Percentiles rank a stretch among this genome's conserved stretches.
Evolutionary conservation across 176 grass and related monocot genomes (phyloP).

Genomic region (Carex cristatella): DNA sequence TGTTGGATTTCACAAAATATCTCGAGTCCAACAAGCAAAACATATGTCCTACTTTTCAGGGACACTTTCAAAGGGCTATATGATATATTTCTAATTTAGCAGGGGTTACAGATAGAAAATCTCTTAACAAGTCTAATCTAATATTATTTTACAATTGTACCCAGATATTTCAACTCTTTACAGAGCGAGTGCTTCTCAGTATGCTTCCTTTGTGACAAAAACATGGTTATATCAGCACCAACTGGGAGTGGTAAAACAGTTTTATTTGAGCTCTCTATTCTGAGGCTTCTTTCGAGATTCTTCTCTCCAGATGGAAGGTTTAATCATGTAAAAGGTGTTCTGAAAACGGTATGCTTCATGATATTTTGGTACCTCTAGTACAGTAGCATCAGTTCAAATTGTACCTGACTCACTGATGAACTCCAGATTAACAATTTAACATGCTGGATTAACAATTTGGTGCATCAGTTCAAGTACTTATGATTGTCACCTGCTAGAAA

Average conservation of each 20-base stretch:
- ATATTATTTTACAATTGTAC: constrained; percentile 17
- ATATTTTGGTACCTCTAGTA: constrained; percentile 10
- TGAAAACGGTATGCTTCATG: constrained; percentile 71
- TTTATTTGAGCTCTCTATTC: constrained; percentile 90
- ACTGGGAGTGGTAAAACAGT: constrained; percentile 94
- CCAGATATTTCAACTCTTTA: constrained; percentile 95
- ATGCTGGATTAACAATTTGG: neutral
- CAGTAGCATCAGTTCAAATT: constrained; percentile 1
- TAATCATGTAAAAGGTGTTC: constrained; percentile 55
- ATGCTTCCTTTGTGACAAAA: constrained; percentile 75
- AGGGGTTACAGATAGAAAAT: neutral
- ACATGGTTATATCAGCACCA: constrained; percentile 94
- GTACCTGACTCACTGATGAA: neutral
- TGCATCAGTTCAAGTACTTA: neutral
- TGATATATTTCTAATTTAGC: neutral
- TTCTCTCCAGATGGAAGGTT: constrained; percentile 68
- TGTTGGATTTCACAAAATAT: neutral
- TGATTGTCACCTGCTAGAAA: neutral
- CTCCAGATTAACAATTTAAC: neutral
- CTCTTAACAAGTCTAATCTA: neutral
- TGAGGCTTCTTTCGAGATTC: constrained; percentile 79
- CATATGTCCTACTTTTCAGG: neutral
- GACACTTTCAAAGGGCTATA: neutral
- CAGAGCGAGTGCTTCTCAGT: constrained; percentile 82
- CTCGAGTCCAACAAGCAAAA: neutral